Evolutionary conservation across 1,139 yeast genomes (phyloP), one percentile per base, ranked within the genome.

Genomic region (Petasospora rhodanensis): DNA sequence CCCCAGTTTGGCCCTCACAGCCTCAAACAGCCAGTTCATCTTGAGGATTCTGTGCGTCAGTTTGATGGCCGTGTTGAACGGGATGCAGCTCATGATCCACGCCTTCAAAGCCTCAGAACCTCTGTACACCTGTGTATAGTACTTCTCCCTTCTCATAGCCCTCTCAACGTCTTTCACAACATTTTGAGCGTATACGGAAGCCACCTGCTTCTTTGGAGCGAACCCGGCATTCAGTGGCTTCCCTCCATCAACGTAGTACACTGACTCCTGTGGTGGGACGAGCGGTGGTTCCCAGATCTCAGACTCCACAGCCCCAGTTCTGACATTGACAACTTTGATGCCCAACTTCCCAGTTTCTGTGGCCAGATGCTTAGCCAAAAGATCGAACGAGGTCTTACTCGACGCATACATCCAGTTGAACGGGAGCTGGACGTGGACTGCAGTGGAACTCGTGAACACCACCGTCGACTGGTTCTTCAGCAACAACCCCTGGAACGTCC

Each of bases 391-490:
- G 2, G 87, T 82, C 51, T 84, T 84, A 2, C 79, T 58, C 3
- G 87, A 68, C 7, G 76, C 66, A 54, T 84, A 84, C n/a, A 74
- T 66, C 20, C 78, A 62, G 1, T 78, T 71, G 54, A 76, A 81
- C 7, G 93, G 93, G 55, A 79, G 70, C 6, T 83, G 76, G 6
- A 69, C 51, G 15, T 73, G 42, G 4, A 80, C 86, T 14, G 80
- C 73, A 7, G 78, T 62, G 3, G 89, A 79, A 2, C 89, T 87
- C 1, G 91, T 82, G 52, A 80, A 79, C 0, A 78, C 81, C 45
- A 83, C 70, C 0, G 76, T 70, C 4, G 93, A 93, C 47, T 76
- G 67, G 3, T 81, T 73, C 19, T 68, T 68, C 36, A 83, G 73
- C 13, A 84, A 46, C 44, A 76, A 60, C 4, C 70, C 68, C 2